Conservation (phyloP, 768 basidiomycete genomes). For the Neoboletus subvelutipes region DNA sequence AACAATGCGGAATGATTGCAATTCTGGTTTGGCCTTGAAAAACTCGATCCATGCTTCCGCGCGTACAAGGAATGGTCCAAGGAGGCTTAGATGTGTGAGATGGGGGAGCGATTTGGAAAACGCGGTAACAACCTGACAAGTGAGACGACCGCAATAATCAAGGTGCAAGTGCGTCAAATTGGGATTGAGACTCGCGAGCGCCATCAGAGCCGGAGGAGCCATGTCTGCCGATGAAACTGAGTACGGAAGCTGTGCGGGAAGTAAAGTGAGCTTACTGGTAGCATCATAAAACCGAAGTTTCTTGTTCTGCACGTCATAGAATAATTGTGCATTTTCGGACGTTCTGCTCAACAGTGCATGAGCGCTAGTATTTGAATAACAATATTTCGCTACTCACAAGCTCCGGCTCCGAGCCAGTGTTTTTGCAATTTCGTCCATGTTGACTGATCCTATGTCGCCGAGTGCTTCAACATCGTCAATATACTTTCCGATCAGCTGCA, state of each 20-base stretch:
- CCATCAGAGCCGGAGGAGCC: constrained; percentile 59
- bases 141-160: constrained; percentile 83
- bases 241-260: background rate
- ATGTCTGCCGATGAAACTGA: constrained; percentile 52
- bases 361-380: background rate
- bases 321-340: constrained; percentile 74
- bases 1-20: constrained; percentile 75
- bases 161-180: constrained; percentile 78
- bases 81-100: constrained; percentile 72
- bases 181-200: constrained; percentile 80
- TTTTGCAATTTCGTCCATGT: constrained; percentile 81
- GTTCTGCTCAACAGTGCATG: constrained; percentile 47
- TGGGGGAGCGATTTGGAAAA: constrained; percentile 65
- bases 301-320: constrained; percentile 73
- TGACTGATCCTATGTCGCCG: constrained; percentile 84
- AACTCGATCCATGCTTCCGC: constrained; percentile 71
- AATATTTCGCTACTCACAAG: constrained; percentile 59
- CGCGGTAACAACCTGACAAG: constrained; percentile 54
- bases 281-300: constrained; percentile 81
- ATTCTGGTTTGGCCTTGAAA: constrained; percentile 58
- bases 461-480: constrained; percentile 88
- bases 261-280: constrained; percentile 61
- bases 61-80: constrained; percentile 86
- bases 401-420: constrained; percentile 78
- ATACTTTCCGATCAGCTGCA: constrained; percentile 75